Percentiles rank a stretch among this genome's conserved stretches.
Conservation (phyloP, 2,329 filamentous ascomycete species). For the Aspergillus glaucus region DNA sequence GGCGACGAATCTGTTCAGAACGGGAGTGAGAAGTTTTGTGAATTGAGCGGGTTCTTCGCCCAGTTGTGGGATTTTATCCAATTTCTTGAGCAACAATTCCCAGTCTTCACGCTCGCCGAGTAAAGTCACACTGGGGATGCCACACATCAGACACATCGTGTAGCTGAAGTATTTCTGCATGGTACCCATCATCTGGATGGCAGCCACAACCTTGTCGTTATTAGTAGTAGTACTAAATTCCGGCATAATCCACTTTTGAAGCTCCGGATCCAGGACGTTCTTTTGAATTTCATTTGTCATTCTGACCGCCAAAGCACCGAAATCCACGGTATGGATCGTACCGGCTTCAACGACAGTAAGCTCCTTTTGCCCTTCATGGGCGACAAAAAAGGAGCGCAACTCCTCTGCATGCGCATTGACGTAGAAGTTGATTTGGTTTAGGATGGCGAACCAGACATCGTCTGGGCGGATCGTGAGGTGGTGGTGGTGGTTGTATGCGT, state of each 20-base stretch:
- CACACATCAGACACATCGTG: slow-evolving; percentile 30
- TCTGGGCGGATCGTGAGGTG: slow-evolving; percentile 47
- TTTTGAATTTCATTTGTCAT: slow-evolving; percentile 38
- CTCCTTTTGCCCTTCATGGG: slow-evolving; percentile 38
- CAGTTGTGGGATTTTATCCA: slow-evolving; percentile 41
- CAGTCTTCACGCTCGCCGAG: slow-evolving; percentile 46
- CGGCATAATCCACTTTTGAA: slow-evolving; percentile 47
- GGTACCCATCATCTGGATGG: slow-evolving; percentile 48
- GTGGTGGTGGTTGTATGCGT: slow-evolving; percentile 26
- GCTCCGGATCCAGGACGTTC: slow-evolving; percentile 36
- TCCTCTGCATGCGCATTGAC: slow-evolving; percentile 44
- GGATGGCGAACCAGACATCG: slow-evolving; percentile 49
- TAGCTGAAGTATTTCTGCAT: slow-evolving; percentile 47
- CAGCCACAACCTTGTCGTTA: slow-evolving; percentile 38
- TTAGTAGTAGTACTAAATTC: slow-evolving; percentile 47
- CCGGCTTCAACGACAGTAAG: slow-evolving; percentile 23
- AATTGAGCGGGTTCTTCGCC: slow-evolving; percentile 41
- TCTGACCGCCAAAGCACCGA: slow-evolving; percentile 23
- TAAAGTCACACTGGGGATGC: slow-evolving; percentile 49
- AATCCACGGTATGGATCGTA: slow-evolving; percentile 4
- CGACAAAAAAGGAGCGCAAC: slow-evolving; percentile 39
- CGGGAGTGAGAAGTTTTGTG: slow-evolving; percentile 36
- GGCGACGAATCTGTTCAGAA: slow-evolving; percentile 41
- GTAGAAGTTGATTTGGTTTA: slow-evolving; percentile 44
- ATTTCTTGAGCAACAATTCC: slow-evolving; percentile 33